Conservation (phyloP, 441 rosid species). For the Biscutella laevigata region DNA sequence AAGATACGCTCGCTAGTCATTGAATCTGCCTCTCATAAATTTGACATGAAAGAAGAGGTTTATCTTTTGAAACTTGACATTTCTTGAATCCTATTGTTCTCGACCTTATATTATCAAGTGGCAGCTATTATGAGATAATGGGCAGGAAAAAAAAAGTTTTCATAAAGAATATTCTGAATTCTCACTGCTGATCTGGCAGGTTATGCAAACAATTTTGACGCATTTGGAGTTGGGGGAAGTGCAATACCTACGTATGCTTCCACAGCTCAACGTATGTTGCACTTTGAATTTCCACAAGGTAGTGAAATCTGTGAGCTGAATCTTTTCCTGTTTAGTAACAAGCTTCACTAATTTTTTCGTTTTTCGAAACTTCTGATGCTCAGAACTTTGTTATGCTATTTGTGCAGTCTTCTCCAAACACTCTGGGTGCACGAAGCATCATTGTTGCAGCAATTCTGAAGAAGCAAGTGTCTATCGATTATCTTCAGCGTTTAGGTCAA, state of each 20-base stretch:
- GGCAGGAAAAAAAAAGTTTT: background rate
- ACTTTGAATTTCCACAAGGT: constrained; percentile 88
- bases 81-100: background rate
- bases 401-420: constrained; percentile 61
- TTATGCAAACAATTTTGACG: constrained; percentile 78
- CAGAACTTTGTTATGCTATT: constrained; percentile 16
- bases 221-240: constrained; percentile 85
- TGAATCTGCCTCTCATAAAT: constrained; percentile 68
- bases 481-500: constrained; percentile 11
- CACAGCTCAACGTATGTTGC: constrained; percentile 64
- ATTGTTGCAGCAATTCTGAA: constrained; percentile 63
- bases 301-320: constrained; percentile 15
- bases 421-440: constrained; percentile 57
- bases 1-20: constrained; percentile 52
- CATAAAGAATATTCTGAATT: background rate
- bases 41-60: constrained; percentile 95
- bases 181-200: constrained; percentile 42
- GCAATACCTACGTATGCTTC: constrained; percentile 63
- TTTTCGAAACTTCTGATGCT: constrained; percentile 16
- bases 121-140: constrained; percentile 1
- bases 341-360: background rate
- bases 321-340: constrained; percentile 4
- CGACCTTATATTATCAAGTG: background rate
- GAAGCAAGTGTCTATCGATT: constrained; percentile 35
- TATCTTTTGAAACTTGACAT: constrained; percentile 13